Conservation (phyloP, 2,329 filamentous ascomycete species). For the Cercospora janseana region DNA sequence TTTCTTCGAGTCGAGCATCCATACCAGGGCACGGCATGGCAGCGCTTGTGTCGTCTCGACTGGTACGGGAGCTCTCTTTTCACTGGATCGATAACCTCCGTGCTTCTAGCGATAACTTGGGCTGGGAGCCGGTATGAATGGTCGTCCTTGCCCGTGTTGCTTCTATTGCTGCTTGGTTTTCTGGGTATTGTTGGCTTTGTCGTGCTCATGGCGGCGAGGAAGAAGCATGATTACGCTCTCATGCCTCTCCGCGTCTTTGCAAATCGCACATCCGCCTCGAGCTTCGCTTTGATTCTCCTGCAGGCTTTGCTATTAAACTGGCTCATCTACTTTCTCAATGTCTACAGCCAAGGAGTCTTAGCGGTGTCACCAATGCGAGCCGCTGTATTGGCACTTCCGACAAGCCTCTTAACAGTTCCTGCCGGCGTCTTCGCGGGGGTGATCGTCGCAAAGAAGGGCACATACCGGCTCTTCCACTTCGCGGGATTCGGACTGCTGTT, state of each 20-base stretch:
- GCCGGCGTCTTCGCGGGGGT: slow-evolving; percentile 24
- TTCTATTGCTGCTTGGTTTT: slow-evolving; percentile 80
- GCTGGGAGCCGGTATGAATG: slow-evolving; percentile 13
- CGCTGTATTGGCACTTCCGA: slow-evolving; percentile 24
- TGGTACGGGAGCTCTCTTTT: slow-evolving; percentile 63
- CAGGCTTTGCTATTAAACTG: slow-evolving; percentile 76
- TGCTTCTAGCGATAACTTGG: slow-evolving; percentile 10
- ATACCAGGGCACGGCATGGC: slow-evolving; percentile 7
- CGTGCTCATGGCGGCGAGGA: slow-evolving; percentile 50
- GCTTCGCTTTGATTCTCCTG: slow-evolving; percentile 64
- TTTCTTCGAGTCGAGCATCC: slow-evolving; percentile 13
- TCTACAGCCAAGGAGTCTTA: slow-evolving; percentile 60
- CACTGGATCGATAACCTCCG: slow-evolving; percentile 61
- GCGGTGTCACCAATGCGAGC: slow-evolving; percentile 64
- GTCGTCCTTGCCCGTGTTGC: slow-evolving; percentile 26
- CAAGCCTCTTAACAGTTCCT: slow-evolving; percentile 10
- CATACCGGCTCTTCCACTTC: slow-evolving; percentile 53
- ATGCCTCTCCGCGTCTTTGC: slow-evolving; percentile 71
- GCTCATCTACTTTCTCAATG: slow-evolving; percentile 65
- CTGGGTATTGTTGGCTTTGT: slow-evolving; percentile 57
- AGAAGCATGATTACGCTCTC: slow-evolving; percentile 71
- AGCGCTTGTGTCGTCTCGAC: slow-evolving; percentile 50
- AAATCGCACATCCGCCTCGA: slow-evolving; percentile 61
- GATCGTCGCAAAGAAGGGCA: slow-evolving; percentile 45
- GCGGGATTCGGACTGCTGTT: slow-evolving; percentile 34